Conservation (phyloP, 306 rosid genomes). For the Senna tora region DNA sequence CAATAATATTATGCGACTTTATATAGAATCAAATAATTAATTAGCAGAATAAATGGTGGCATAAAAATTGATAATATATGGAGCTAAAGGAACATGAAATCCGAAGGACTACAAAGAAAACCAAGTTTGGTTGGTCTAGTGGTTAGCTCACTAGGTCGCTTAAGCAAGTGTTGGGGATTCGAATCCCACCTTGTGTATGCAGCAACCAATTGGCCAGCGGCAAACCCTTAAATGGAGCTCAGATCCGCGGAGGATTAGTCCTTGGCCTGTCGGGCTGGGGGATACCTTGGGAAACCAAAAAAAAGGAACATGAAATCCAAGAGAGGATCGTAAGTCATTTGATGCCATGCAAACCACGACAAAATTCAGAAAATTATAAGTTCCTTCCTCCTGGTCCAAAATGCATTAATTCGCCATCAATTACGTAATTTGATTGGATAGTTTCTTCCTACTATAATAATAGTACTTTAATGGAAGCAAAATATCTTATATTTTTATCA, state of each 20-base stretch:
- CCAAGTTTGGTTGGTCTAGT: no score
- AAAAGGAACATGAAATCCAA: slow-evolving; percentile 43
- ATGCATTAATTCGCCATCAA: slow-evolving; percentile 50
- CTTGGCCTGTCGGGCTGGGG: no score
- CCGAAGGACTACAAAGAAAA: no score
- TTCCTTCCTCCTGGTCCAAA: slow-evolving; percentile 36
- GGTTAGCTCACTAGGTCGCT: no score
- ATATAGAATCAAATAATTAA: no score
- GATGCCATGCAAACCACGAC: slow-evolving; percentile 73
- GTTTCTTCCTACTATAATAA: slow-evolving; percentile 25
- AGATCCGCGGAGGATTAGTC: no score
- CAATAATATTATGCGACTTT: no score
- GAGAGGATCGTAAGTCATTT: slow-evolving; percentile 38
- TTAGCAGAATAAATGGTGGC: neutral
- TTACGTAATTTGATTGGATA: slow-evolving; percentile 47
- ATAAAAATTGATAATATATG: neutral
- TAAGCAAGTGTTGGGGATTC: no score
- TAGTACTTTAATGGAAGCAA: neutral
- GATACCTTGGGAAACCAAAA: no score
- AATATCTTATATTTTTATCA: neutral
- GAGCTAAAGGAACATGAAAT: slow-evolving; percentile 28
- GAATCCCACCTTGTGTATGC: no score
- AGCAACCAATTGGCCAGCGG: no score
- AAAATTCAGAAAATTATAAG: slow-evolving; percentile 32
- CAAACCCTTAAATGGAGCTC: no score